A percentile compares a stretch with the other conserved stretches of the same genome.
These are phyloP conservation scores for Spiraea crenata DNA, from an alignment of 331 rosid genomes.

Conservation along the genomic window DNA sequence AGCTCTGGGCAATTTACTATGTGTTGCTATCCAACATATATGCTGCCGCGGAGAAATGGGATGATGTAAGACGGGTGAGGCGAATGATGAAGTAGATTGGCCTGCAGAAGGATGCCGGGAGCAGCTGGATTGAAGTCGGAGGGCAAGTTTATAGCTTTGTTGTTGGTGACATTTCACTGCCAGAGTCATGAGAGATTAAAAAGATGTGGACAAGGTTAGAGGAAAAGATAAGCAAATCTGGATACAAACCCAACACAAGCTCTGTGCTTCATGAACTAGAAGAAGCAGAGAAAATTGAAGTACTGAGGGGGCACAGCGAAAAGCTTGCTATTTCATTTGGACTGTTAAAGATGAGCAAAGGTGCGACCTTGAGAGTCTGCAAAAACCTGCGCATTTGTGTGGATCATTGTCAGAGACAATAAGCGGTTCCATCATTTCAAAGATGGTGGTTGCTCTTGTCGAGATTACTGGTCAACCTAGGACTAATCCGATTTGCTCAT, in stretches of 20 bases:
- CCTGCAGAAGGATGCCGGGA: constrained; percentile 72
- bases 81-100: constrained; percentile 66
- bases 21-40: constrained; percentile 71
- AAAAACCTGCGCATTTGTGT: constrained; percentile 76
- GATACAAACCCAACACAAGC: constrained; percentile 66
- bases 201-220: constrained; percentile 64
- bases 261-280: constrained; percentile 82
- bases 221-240: constrained; percentile 58
- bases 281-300: constrained; percentile 62
- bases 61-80: constrained; percentile 58
- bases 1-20: too few species aligned
- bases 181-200: constrained; percentile 38
- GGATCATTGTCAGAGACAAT: constrained; percentile 75
- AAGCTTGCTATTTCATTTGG: constrained; percentile 84
- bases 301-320: constrained; percentile 69
- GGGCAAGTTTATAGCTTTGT: constrained; percentile 68
- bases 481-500: too few species aligned
- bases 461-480: constrained; percentile 68
- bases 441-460: constrained; percentile 68
- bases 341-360: constrained; percentile 50
- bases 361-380: constrained; percentile 58
- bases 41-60: constrained; percentile 76
- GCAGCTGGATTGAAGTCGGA: constrained; percentile 77
- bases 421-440: constrained; percentile 81
- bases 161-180: constrained; percentile 48